Base-by-base conservation (phyloP, 1,284 basidiomycete genomes). In the Meira nashicola region DNA sequence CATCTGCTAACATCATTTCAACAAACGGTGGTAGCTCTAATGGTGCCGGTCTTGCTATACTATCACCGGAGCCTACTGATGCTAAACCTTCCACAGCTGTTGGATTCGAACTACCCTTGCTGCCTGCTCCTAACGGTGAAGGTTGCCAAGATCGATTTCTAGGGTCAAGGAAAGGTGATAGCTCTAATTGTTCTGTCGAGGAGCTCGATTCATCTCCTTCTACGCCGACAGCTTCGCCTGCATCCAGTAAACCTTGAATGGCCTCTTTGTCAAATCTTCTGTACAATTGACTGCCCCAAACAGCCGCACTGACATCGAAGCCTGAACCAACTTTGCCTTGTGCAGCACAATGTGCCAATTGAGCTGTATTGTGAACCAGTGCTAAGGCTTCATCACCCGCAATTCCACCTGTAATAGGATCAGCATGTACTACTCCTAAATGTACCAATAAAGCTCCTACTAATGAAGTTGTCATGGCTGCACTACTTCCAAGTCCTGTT, bases 301-400 rank as follows among this genome's bases (percentile, higher is more conserved):
- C 88, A 0, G 94, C 93, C 0, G 91, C 86, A 21, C 91, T 87
- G 50, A 99, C 90, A 76, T 99, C 95, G 79, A 99, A 99, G 0
- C 95, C 95, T 67, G 89, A 91, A 39, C 95, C 95, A 14, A 99
- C 87, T 79, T 99, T 99, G 47, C 95, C 95, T 80, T 99, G 95
- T 0, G 95, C 95, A 28, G 92, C 83, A 72, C 93, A 97, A 79
- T 99, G 95, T 3, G 92, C 86, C 69, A 89, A 93, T 78, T 99
- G 95, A 0, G 94, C 87, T n/a, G 90, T 83, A 72, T 95, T 93
- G 80, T 99, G 95, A 0, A 91, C 86, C 38, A 77, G 55, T 9
- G 64, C 73, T 9, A 74, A 60, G 9, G 54, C 54, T 1, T 59
- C 55, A 6, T 62, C 19, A 80, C 54, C 81, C 78, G n/a, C 79